These are phyloP conservation scores for Cyclotella kingstonii DNA, from an alignment of 108 stramenopile species.

Conservation along the genomic window DNA sequence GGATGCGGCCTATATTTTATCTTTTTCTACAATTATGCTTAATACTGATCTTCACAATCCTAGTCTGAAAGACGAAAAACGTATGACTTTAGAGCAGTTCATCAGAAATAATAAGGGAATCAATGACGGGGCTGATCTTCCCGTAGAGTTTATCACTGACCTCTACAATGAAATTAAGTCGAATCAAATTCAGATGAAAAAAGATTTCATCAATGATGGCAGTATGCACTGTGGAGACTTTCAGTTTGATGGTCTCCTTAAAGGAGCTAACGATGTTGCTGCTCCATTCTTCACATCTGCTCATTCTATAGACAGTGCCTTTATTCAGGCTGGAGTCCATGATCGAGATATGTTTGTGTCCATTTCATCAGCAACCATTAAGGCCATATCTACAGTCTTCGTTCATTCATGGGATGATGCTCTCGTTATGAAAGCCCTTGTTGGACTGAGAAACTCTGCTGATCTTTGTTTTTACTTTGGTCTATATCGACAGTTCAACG, in stretches of 20 bases:
- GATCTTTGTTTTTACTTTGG: slow-evolving; percentile 64
- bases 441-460: slow-evolving; percentile 70
- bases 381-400: slow-evolving; percentile 74
- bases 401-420: slow-evolving; percentile 82
- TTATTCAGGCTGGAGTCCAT: slow-evolving; percentile 73
- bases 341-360: slow-evolving; percentile 89
- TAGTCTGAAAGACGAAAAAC: slow-evolving; percentile 78
- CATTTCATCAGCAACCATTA: slow-evolving; percentile 66
- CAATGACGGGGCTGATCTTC: slow-evolving; percentile 89
- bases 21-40: slow-evolving; percentile 94
- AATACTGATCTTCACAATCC: slow-evolving; percentile 93
- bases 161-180: slow-evolving; percentile 86
- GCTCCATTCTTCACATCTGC: slow-evolving; percentile 58
- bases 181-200: slow-evolving; percentile 69
- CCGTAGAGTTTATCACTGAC: slow-evolving; percentile 63
- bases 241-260: slow-evolving; percentile 61
- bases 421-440: slow-evolving; percentile 70
- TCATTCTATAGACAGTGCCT: slow-evolving; percentile 51
- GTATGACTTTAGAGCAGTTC: slow-evolving; percentile 93
- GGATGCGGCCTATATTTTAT: slow-evolving; percentile 92
- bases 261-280: slow-evolving; percentile 53
- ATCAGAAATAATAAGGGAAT: slow-evolving; percentile 91
- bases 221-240: slow-evolving; percentile 43
- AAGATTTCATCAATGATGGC: slow-evolving; percentile 53
- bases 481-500: slow-evolving; percentile 60